Evolutionary conservation across 202 grass and related monocot genomes (phyloP).

Genomic region (Brachypodium distachyon): DNA sequence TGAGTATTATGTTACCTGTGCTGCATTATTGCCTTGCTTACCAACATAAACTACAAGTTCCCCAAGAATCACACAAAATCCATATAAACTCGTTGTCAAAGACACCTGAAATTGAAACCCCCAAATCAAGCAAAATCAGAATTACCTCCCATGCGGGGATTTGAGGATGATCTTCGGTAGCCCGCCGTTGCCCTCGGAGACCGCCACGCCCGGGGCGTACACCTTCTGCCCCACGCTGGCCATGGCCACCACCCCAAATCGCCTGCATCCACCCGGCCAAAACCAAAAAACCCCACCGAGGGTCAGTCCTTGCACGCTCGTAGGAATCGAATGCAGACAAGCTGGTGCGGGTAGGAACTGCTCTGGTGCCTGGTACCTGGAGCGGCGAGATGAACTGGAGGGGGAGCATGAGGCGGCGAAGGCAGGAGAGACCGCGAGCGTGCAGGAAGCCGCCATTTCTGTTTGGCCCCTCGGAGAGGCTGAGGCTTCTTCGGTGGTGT

Average conservation of each 20-base stretch:
- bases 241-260: slow-evolving; percentile 39
- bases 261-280: slow-evolving; percentile 16
- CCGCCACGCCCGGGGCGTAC: slow-evolving; percentile 46
- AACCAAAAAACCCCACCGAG: neutral
- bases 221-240: slow-evolving; percentile 55
- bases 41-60: neutral
- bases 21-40: neutral
- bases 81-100: neutral
- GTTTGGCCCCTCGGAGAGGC: slow-evolving; percentile 19
- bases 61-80: neutral
- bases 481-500: slow-evolving; percentile 27
- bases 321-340: neutral
- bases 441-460: slow-evolving; percentile 43
- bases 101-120: neutral
- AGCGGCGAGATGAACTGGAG: slow-evolving; percentile 23
- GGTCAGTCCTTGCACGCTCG: neutral
- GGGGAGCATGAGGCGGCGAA: neutral
- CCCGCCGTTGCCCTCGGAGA: slow-evolving; percentile 77
- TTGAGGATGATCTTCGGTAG: slow-evolving; percentile 65
- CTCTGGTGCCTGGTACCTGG: slow-evolving; percentile 10
- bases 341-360: neutral
- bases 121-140: neutral
- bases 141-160: slow-evolving; percentile 62
- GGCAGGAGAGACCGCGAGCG: neutral
- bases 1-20: neutral